phyloP scores from a whole-genome alignment of 2,329 filamentous ascomycete species.

The Colletotrichum sp. region DNA sequence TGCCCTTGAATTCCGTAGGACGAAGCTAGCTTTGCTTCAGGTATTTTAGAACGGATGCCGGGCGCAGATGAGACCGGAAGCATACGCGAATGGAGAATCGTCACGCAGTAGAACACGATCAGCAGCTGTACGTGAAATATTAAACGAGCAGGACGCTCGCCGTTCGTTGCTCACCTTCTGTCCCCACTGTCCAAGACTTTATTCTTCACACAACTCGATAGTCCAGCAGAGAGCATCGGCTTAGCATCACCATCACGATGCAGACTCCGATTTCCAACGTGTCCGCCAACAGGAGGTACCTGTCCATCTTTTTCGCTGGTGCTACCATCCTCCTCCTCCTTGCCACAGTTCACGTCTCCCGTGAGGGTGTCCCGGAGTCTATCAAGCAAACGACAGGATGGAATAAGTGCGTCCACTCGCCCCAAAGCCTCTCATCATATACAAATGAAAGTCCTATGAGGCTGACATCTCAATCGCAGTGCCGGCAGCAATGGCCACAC shows the following conservation, averaged over 20 bases:
- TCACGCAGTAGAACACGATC: no score
- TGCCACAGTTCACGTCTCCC: not conserved
- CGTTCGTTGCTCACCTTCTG: not conserved
- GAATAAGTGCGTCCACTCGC: not conserved
- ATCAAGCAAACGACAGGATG: conserved; percentile 4
- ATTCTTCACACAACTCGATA: not conserved
- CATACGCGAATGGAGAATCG: not conserved
- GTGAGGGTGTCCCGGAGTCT: not conserved
- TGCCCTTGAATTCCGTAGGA: not conserved
- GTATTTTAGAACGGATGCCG: not conserved
- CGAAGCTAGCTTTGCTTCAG: not conserved
- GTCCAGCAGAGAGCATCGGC: not conserved
- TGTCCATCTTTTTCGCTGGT: not conserved
- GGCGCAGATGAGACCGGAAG: not conserved
- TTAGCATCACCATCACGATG: not conserved
- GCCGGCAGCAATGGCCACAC: not conserved
- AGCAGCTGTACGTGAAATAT: not conserved
- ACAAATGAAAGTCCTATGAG: not conserved
- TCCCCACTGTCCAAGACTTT: not conserved
- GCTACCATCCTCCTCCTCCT: not conserved
- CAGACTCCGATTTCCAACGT: not conserved
- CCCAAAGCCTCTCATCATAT: not conserved
- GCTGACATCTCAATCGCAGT: not conserved
- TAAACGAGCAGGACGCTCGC: not conserved
- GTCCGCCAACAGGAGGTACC: not conserved